phyloP scores from a whole-genome alignment of 495 filamentous ascomycete species.

The Xylaria sp. region DNA sequence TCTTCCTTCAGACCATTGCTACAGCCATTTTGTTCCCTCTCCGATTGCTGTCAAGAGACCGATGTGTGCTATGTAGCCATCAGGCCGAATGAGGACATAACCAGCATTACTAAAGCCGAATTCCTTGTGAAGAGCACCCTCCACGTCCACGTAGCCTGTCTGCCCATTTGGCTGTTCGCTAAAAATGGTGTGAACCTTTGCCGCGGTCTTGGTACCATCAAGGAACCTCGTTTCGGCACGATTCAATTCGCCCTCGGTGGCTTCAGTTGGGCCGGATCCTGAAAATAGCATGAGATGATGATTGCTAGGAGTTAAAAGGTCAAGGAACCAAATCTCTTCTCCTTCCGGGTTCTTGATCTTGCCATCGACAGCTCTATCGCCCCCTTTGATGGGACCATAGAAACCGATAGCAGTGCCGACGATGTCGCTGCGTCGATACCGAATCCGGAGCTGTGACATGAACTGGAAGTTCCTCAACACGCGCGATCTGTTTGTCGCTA shows the following conservation, averaged over 20 bases:
- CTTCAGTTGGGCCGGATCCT: constrained; percentile 27
- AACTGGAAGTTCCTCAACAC: constrained; percentile 36
- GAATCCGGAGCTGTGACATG: constrained; percentile 45
- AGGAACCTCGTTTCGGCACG: constrained; percentile 29
- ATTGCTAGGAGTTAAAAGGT: constrained; percentile 33
- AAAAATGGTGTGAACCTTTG: constrained; percentile 31
- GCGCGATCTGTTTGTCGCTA: constrained; percentile 19
- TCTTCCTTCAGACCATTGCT: background rate
- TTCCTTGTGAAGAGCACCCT: constrained; percentile 31
- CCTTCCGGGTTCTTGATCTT: constrained; percentile 29
- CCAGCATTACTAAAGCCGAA: constrained; percentile 36
- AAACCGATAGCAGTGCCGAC: constrained; percentile 41
- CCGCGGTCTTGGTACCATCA: constrained; percentile 22
- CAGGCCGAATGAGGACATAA: constrained; percentile 38
- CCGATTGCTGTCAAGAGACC: constrained; percentile 32
- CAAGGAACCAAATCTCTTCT: constrained; percentile 39
- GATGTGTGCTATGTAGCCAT: constrained; percentile 37
- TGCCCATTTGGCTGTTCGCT: constrained; percentile 4
- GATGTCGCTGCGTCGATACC: constrained; percentile 45
- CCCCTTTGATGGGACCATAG: constrained; percentile 38
- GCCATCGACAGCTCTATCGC: constrained; percentile 45
- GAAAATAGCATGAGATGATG: constrained; percentile 48
- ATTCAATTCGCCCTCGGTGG: constrained; percentile 29
- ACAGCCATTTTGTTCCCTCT: constrained; percentile 32
- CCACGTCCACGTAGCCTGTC: constrained; percentile 29